Evolutionary conservation across 1,284 basidiomycete genomes (phyloP).

Genomic region (Apiotrichum domesticum): DNA sequence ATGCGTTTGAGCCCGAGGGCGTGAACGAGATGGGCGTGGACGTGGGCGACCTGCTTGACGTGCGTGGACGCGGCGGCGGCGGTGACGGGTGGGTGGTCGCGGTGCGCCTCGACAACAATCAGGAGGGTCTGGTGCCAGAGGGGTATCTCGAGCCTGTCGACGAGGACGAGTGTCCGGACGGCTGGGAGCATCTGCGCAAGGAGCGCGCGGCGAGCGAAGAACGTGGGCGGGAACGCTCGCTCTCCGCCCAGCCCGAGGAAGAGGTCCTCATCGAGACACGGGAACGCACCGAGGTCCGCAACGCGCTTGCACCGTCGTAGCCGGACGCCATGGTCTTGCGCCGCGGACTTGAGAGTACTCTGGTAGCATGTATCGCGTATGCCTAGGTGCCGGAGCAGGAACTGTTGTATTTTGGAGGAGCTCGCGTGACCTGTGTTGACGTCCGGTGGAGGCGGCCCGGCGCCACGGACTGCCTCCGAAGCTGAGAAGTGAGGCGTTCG

Average conservation of each 20-base stretch:
- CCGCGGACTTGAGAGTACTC: no score
- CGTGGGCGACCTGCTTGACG: slow-evolving; percentile 39
- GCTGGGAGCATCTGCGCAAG: slow-evolving; percentile 9
- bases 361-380: no score
- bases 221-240: neutral
- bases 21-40: slow-evolving; percentile 40
- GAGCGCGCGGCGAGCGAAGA: neutral
- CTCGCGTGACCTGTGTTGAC: no score
- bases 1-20: slow-evolving; percentile 39
- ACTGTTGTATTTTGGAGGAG: no score
- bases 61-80: slow-evolving; percentile 38
- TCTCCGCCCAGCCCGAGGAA: neutral
- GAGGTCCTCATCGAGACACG: neutral
- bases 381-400: no score
- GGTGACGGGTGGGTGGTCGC: slow-evolving; percentile 45
- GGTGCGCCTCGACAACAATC: slow-evolving; percentile 21
- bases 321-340: no score
- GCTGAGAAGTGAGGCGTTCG: no score
- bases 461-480: no score
- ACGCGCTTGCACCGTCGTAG: no score
- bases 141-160: slow-evolving; percentile 36
- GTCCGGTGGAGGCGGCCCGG: no score
- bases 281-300: no score
- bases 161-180: slow-evolving; percentile 12
- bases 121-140: slow-evolving; percentile 43